Evolutionary conservation across 2,329 filamentous ascomycete species (phyloP), one percentile per base, ranked within the genome.

Genomic region (Colletotrichum lindemuthianum): DNA sequence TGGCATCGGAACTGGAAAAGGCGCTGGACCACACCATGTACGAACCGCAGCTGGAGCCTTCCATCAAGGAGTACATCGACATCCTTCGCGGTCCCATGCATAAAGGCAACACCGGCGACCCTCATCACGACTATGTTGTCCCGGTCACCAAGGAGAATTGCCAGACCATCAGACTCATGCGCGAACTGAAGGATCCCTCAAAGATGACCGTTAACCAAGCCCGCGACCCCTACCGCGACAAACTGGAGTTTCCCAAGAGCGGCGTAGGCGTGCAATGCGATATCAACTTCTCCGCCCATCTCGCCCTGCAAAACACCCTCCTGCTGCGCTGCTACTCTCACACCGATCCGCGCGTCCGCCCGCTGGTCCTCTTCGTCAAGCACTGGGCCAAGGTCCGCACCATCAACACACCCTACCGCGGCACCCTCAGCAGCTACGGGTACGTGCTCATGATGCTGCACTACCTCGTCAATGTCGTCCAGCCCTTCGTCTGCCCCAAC

Each of bases 391-490:
- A 96, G 75, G 83, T 84, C 34, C 88, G 94, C 50, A 91, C 89
- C 67, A 94, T 97, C 78, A 97, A 97, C 77, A 92, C 90, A 45
- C 89, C 92, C 2, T 96, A 96, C 73, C 89, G 90, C 41, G 93
- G 94, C 45, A 96, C 93, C 0, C 81, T 97, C 15, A 94, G 91
- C 56, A 95, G 92, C 69, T 97, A 97, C 72, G 93, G 94, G 53
- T 97, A 95, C 76, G 92, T 96, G 6, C 80, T 97, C 43, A 97
- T 97, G 93, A 89, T 96, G 5, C 81, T 97, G 13, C 94, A 97
- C 76, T 97, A 95, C 72, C 85, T 97, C 34, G 88, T 96, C 72
- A 97, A 97, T 70, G 77, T 97, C 56, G 91, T 86, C 1, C 82
- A 87, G 51, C 93, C 94, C 0, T 92, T 93, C 58, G 91, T 97